Conservation (phyloP, 768 basidiomycete genomes). For the Lactarius trivialis region DNA sequence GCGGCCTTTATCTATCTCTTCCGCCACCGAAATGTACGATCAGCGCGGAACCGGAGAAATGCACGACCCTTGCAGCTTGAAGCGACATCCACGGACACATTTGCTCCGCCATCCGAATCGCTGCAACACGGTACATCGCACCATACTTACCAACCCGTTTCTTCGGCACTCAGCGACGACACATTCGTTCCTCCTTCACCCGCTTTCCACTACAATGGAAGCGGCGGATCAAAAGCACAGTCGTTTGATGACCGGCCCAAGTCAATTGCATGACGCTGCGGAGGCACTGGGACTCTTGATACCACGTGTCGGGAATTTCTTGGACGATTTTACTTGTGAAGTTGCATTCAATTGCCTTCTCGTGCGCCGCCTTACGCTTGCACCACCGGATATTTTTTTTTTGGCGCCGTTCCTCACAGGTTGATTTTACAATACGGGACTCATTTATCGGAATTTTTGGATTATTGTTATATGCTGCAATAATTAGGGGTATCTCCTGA, state of each 20-base stretch:
- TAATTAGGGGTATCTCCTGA: slow-evolving; percentile 33
- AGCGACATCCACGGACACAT: slow-evolving; percentile 25
- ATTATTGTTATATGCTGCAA: neutral
- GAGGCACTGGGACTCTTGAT: neutral
- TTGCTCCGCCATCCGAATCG: slow-evolving; percentile 16
- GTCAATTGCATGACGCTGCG: slow-evolving; percentile 30
- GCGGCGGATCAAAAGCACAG: slow-evolving; percentile 4
- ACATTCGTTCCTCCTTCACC: slow-evolving; percentile 34
- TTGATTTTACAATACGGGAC: neutral
- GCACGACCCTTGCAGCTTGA: slow-evolving; percentile 55
- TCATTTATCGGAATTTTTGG: neutral
- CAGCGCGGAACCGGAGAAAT: slow-evolving; percentile 31
- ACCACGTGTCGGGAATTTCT: neutral
- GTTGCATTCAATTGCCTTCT: neutral
- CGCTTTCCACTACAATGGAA: slow-evolving; percentile 25
- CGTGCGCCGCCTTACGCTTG: neutral
- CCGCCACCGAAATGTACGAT: slow-evolving; percentile 36
- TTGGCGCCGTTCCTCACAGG: neutral
- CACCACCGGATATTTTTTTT: neutral
- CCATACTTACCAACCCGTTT: slow-evolving; percentile 68
- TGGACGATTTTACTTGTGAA: neutral
- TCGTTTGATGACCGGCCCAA: slow-evolving; percentile 17
- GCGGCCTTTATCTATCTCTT: slow-evolving; percentile 49
- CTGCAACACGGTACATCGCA: slow-evolving; percentile 23
- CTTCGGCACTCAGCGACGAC: slow-evolving; percentile 41